Conservation (phyloP, 139 green algal genomes). For the Ettlia oleoabundans region DNA sequence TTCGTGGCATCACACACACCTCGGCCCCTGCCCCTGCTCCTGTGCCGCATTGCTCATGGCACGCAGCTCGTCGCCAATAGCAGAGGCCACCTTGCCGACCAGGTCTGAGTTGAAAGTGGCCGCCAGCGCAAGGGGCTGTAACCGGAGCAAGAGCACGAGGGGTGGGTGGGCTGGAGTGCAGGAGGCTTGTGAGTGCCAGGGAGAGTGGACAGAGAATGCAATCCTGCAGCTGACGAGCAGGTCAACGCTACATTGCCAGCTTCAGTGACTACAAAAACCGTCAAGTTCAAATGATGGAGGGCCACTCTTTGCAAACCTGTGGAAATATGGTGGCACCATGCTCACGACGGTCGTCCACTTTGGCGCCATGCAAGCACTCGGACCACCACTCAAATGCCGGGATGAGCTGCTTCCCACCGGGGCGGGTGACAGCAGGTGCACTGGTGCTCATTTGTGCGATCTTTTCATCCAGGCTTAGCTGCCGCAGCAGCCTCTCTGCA, state of each 20-base stretch:
- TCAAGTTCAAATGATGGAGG: not conserved
- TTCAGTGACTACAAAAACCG: no score
- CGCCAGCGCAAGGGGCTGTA: constrained; percentile 40
- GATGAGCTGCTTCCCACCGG: not conserved
- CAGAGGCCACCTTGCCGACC: constrained; percentile 16
- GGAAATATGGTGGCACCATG: constrained; percentile 40
- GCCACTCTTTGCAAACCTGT: not conserved
- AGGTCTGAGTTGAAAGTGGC: constrained; percentile 38
- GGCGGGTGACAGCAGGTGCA: constrained; percentile 20
- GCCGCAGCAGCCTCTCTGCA: constrained; percentile 1
- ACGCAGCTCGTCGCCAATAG: constrained; percentile 43
- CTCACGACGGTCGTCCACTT: not conserved
- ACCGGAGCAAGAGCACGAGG: not conserved
- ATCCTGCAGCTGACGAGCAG: no score
- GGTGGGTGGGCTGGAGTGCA: no score
- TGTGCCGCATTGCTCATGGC: constrained; percentile 35
- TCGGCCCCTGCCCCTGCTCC: not conserved
- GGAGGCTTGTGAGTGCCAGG: no score
- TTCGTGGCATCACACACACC: no score
- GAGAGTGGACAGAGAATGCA: no score
- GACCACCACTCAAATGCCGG: constrained; percentile 43
- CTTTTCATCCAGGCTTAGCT: constrained; percentile 40
- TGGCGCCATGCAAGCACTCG: constrained; percentile 44
- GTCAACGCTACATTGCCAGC: not conserved
- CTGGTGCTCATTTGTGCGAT: constrained; percentile 32